phyloP scores from a whole-genome alignment of 371 early-diverging fungal genomes.

The Zychaea mexicana region DNA sequence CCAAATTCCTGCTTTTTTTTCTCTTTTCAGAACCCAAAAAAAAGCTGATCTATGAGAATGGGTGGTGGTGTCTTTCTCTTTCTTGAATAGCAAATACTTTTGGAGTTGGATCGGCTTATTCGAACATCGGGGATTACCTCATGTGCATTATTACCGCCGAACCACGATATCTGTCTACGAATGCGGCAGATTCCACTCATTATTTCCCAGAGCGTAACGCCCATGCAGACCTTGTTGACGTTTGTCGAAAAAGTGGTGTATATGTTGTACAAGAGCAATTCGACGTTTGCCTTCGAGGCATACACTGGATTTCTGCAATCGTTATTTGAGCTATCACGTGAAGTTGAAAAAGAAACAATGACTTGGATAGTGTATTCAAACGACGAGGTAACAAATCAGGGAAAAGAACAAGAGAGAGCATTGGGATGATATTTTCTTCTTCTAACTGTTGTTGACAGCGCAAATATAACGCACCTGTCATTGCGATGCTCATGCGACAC shows the following conservation, averaged over 20 bases:
- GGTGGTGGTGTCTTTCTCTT: too few relatives aligned
- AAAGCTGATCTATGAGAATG: background rate
- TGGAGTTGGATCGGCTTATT: slow-evolving; percentile 80
- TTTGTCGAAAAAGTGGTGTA: slow-evolving; percentile 86
- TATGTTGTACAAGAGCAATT: slow-evolving; percentile 77
- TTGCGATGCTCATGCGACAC: slow-evolving; percentile 76
- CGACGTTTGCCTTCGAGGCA: slow-evolving; percentile 74
- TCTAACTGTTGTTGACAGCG: slow-evolving; percentile 29
- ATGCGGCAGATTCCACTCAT: slow-evolving; percentile 74
- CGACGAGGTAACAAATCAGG: slow-evolving; percentile 64
- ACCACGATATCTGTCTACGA: slow-evolving; percentile 78
- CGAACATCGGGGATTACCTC: slow-evolving; percentile 57
- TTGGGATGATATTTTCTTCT: too few relatives aligned
- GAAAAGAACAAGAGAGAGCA: slow-evolving; percentile 1
- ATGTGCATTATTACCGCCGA: slow-evolving; percentile 71
- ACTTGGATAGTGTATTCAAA: slow-evolving; percentile 90
- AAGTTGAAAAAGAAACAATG: slow-evolving; percentile 79
- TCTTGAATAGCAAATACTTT: slow-evolving; percentile 53
- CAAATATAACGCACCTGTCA: slow-evolving; percentile 83
- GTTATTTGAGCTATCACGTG: slow-evolving; percentile 77
- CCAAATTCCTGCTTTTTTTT: background rate
- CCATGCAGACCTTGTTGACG: slow-evolving; percentile 73
- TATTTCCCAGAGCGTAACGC: slow-evolving; percentile 65
- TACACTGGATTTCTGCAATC: slow-evolving; percentile 82
- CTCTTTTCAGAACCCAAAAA: background rate